These are phyloP conservation scores for Dalbergia cochinchinensis DNA, from an alignment of 306 rosid species.

Conservation along the genomic window DNA sequence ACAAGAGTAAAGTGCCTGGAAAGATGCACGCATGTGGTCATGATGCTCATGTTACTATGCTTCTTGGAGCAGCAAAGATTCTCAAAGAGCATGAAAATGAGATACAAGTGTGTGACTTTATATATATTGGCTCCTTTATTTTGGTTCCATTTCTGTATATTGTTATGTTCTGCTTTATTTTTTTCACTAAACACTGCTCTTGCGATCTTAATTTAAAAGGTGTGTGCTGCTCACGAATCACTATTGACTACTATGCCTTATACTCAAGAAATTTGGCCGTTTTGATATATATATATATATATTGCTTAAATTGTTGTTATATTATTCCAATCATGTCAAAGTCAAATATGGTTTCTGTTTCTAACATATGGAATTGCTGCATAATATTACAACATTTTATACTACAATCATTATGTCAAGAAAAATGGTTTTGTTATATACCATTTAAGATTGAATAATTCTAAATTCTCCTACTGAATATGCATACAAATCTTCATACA, in stretches of 20 bases:
- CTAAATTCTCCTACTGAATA: too few relatives aligned
- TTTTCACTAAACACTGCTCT: background rate
- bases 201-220: background rate
- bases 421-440: too few relatives aligned
- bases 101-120: slow-evolving; percentile 34
- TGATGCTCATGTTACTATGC: slow-evolving; percentile 84
- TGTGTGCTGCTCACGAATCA: background rate
- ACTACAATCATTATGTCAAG: too few relatives aligned
- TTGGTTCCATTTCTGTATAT: background rate
- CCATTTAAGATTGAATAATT: too few relatives aligned
- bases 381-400: too few relatives aligned
- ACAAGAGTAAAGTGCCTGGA: slow-evolving; percentile 76
- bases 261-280: background rate
- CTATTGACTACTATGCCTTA: background rate
- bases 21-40: slow-evolving; percentile 92
- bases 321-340: background rate
- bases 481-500: too few relatives aligned
- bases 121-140: background rate
- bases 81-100: slow-evolving; percentile 75
- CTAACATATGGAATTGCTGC: background rate
- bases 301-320: background rate
- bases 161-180: background rate
- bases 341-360: background rate
- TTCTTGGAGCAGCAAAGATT: slow-evolving; percentile 86
- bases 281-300: too few relatives aligned